Base-by-base conservation (phyloP, 2,329 filamentous ascomycete species). In the Ilyonectria sp. region DNA sequence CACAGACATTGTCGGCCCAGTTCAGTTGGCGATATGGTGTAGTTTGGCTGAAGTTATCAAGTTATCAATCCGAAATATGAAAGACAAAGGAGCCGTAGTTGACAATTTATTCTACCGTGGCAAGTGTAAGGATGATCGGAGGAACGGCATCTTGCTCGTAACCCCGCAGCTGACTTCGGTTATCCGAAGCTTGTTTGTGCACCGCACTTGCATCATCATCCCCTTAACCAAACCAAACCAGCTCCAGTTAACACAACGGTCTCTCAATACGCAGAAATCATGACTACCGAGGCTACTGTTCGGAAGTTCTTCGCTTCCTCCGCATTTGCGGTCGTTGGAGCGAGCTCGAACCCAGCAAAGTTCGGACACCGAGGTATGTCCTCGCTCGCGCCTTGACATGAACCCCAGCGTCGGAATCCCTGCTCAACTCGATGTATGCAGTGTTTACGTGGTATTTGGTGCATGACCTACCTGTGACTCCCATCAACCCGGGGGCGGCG, bases 381-480 rank as follows among this genome's bases (percentile, higher is more conserved):
- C 37, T n/a, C 19, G 23, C 31, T 54, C 4, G 6, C 15, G n/a
- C 40, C 43, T 19, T 23, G 37, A 17, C 8, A 26, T 21, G 29
- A 19, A 43, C 50, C 50, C 11, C 49, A 11, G 49, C 29, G 10
- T 35, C 3, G 17, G 47, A 21, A 40, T 35, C 35, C 17, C 44
- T 40, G 52, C 68, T 63, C 31, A 63, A 56, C 40, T 55, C 35
- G 57, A 50, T 13, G 46, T 44, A 3, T 50, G 13, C 76, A 97
- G 94, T 98, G 72, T 94, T 98, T 78, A 89, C 89, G 15, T 98
- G 95, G 95, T 98, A 98, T 81, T 88, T 93, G 63, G 79, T 86
- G 37, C 94, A 94, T 82, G 85, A 86, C 43, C 88, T 98, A 46
- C 90, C 92, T 8, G 94, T 92, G 5, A 94, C 91, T 1, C 94